Evolutionary conservation across 768 basidiomycete genomes (phyloP).

Genomic region (Tephrocybe sp.): DNA sequence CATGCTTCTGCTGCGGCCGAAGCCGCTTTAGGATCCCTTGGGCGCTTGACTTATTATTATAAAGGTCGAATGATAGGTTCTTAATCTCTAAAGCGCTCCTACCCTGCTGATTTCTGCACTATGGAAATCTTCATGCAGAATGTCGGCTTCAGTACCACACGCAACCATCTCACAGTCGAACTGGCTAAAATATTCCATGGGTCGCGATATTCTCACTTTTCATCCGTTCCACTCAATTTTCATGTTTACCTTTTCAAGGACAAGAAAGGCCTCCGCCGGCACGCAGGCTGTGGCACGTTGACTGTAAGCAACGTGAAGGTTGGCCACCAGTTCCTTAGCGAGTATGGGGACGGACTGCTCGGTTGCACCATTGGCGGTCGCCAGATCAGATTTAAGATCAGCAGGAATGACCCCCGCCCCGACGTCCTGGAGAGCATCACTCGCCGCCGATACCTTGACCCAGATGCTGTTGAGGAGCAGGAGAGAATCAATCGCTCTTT

Average conservation of each 20-base stretch:
- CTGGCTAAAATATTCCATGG: conserved; percentile 48
- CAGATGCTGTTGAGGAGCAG: conserved; percentile 30
- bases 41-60: too few relatives aligned
- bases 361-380: conserved; percentile 29
- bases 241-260: conserved; percentile 47
- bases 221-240: conserved; percentile 45
- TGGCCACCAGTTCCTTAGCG: conserved; percentile 39
- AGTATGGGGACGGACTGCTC: conserved; percentile 30
- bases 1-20: not conserved
- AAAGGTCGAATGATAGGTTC: too few relatives aligned
- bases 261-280: conserved; percentile 25
- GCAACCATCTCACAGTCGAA: conserved; percentile 27
- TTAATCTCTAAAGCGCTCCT: too few relatives aligned
- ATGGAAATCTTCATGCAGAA: conserved; percentile 44
- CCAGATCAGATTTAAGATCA: conserved; percentile 29
- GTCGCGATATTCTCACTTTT: conserved; percentile 30
- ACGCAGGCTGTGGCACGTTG: conserved; percentile 43
- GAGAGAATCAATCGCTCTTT: conserved; percentile 31
- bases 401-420: conserved; percentile 23
- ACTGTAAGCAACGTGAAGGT: conserved; percentile 43
- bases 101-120: not conserved
- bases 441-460: conserved; percentile 41
- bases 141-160: conserved; percentile 29
- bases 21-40: not conserved
- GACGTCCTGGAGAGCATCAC: conserved; percentile 38